Evolutionary conservation across 768 basidiomycete species (phyloP), one percentile per base, ranked within the genome.

Genomic region (Hebeloma cylindrosporum): DNA sequence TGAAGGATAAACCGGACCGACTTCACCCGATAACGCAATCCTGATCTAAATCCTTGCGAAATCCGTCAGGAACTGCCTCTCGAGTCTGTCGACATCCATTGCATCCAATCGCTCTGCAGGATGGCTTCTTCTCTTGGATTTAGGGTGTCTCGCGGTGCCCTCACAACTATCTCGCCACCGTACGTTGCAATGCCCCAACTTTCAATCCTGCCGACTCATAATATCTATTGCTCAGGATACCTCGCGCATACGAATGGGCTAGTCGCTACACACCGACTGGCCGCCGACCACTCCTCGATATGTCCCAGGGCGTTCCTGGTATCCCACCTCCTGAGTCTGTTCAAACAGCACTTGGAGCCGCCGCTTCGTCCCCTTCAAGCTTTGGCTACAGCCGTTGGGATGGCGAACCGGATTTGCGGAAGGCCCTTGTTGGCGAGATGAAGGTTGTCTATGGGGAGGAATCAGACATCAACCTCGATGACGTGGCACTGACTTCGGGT

Each of bases 231-330:
- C 29, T 6, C 54, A 82, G 82, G 10, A 81, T 85, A 35, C 75
- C 81, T 1, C 67, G 67, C 25, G 82, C 80, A 11, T 75, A 79
- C 42, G 66, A 70, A 66, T 85, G 83, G 83, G 76, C 69, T 0
- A 51, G 57, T 16, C 53, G 62, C 9, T 83, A 79, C 60, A 52
- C 51, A 4, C 56, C 72, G 0, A 71, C 73, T 0, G 57, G 67
- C 0, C 56, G 47, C 17, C 68, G 70, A 7, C 80, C 79, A 0
- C 64, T 89, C 2, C 71, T 90, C 59, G 83, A 72, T 54, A 80
- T 89, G 71, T 82, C 83, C 1, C 87, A 90, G 62, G 85, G 90
- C 29, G 80, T 82, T 0, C 90, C 90, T 0, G 82, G 83, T 4
- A 69, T 67, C 0, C 78, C 82, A 0, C 89, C 90, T 0, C 78